Conservation (phyloP, 2,329 filamentous ascomycete genomes). For the Alternaria sp. region DNA sequence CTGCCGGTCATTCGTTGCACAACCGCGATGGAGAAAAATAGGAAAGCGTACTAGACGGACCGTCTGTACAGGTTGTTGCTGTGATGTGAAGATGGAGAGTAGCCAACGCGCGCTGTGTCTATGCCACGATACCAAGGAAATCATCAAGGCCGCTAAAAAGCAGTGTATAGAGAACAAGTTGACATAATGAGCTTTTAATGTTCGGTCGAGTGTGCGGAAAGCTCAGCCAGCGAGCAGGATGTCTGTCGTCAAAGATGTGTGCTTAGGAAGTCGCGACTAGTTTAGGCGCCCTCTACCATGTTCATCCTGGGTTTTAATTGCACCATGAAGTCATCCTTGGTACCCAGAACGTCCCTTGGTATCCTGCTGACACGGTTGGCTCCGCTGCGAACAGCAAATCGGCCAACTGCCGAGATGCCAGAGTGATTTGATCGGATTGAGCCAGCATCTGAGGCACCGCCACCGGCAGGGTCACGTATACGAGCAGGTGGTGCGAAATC, state of each 20-base stretch:
- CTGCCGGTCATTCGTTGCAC: constrained; percentile 21
- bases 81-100: constrained; percentile 9
- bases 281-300: constrained; percentile 48
- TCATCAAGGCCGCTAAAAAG: constrained; percentile 36
- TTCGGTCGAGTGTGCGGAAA: constrained; percentile 15
- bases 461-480: constrained; percentile 60
- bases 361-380: constrained; percentile 87
- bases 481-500: constrained; percentile 82
- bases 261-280: constrained; percentile 5
- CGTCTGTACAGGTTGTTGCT: constrained; percentile 12
- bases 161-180: constrained; percentile 14
- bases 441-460: constrained; percentile 53
- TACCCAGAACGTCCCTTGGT: constrained; percentile 81
- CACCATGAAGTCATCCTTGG: constrained; percentile 69
- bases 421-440: constrained; percentile 73
- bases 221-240: constrained; percentile 44
- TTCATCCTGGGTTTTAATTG: constrained; percentile 65
- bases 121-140: constrained; percentile 34
- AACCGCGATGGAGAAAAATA: constrained; percentile 23
- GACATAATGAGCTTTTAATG: constrained; percentile 33
- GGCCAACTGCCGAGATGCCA: constrained; percentile 75
- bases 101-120: constrained; percentile 36
- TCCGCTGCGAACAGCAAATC: constrained; percentile 75
- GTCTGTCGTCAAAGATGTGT: constrained; percentile 14
- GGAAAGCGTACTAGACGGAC: constrained; percentile 6